phyloP scores from a whole-genome alignment of 2,329 filamentous ascomycete genomes.

The Aspergillus sergii region DNA sequence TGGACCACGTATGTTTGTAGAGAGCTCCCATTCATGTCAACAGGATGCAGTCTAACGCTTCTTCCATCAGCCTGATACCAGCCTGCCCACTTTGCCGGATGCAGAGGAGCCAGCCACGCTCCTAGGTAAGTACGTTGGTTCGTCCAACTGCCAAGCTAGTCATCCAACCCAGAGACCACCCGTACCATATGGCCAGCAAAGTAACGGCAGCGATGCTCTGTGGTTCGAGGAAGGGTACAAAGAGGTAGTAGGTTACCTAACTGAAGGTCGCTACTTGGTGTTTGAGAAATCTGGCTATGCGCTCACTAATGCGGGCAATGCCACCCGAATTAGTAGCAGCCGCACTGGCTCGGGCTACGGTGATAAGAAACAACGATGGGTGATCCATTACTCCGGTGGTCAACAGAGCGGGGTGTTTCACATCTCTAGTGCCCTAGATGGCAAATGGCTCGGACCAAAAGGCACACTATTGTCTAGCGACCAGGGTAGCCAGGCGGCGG shows the following conservation, averaged over 20 bases:
- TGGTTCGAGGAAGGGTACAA: slow-evolving; percentile 60
- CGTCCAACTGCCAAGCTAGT: slow-evolving; percentile 47
- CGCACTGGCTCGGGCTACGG: slow-evolving; percentile 41
- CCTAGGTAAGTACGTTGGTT: slow-evolving; percentile 50
- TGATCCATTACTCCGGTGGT: slow-evolving; percentile 47
- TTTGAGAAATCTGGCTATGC: slow-evolving; percentile 53
- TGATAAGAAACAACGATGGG: slow-evolving; percentile 51
- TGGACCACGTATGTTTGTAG: slow-evolving; percentile 35
- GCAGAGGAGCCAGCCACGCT: slow-evolving; percentile 48
- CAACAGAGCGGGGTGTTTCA: slow-evolving; percentile 40
- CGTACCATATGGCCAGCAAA: slow-evolving; percentile 53
- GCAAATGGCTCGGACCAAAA: slow-evolving; percentile 37
- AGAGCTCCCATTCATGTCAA: slow-evolving; percentile 20
- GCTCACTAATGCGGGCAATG: slow-evolving; percentile 37
- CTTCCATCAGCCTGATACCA: slow-evolving; percentile 48
- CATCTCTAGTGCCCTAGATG: slow-evolving; percentile 47
- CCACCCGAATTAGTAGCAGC: slow-evolving; percentile 20
- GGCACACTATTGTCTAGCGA: slow-evolving; percentile 24
- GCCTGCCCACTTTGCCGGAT: slow-evolving; percentile 50
- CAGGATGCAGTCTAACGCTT: background rate
- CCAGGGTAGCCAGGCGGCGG: slow-evolving; percentile 24
- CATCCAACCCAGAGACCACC: slow-evolving; percentile 44
- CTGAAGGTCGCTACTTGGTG: slow-evolving; percentile 58
- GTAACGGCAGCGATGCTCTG: slow-evolving; percentile 33
- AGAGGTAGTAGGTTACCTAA: slow-evolving; percentile 53